phyloP scores from a whole-genome alignment of 768 basidiomycete species.

The Lactarius psammicola region DNA sequence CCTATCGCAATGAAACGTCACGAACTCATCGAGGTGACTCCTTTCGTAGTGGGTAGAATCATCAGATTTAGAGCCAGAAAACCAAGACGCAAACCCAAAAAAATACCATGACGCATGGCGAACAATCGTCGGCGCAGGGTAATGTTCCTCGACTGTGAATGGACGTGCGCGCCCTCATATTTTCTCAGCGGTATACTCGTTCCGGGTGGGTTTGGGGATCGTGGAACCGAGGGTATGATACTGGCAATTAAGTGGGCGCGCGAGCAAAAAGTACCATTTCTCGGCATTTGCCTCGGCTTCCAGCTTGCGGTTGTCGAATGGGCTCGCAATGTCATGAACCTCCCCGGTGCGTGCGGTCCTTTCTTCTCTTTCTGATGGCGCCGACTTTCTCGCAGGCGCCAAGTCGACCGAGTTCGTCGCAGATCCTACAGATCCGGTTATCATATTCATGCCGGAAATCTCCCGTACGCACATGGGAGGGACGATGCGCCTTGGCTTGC shows the following conservation, averaged over 20 bases:
- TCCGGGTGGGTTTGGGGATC: slow-evolving; percentile 91
- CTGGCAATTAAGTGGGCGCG: slow-evolving; percentile 97
- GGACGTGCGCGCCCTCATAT: slow-evolving; percentile 20
- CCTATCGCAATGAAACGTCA: slow-evolving; percentile 18
- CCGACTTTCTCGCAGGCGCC: slow-evolving; percentile 53
- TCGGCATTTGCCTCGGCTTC: slow-evolving; percentile 97
- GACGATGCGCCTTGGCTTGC: slow-evolving; percentile 98
- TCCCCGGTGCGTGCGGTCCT: slow-evolving; percentile 50
- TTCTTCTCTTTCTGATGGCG: not conserved
- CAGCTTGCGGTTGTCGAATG: slow-evolving; percentile 96
- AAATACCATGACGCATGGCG: slow-evolving; percentile 96
- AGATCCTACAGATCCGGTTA: slow-evolving; percentile 61
- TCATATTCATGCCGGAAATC: slow-evolving; percentile 99
- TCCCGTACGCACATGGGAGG: slow-evolving; percentile 98
- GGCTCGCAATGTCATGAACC: slow-evolving; percentile 78
- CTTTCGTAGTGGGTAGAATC: slow-evolving; percentile 88
- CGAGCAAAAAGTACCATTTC: slow-evolving; percentile 91
- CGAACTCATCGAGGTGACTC: slow-evolving; percentile 2
- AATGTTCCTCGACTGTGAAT: slow-evolving; percentile 32
- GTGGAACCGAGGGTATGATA: slow-evolving; percentile 97
- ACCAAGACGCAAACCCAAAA: slow-evolving; percentile 75
- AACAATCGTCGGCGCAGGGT: slow-evolving; percentile 87
- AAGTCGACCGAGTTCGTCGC: slow-evolving; percentile 80
- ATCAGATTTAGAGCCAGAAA: slow-evolving; percentile 81
- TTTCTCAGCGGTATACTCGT: slow-evolving; percentile 84